These are phyloP conservation scores for Naegleria lovaniensis DNA, from an alignment of 208 protist species.

Conservation along the genomic window DNA sequence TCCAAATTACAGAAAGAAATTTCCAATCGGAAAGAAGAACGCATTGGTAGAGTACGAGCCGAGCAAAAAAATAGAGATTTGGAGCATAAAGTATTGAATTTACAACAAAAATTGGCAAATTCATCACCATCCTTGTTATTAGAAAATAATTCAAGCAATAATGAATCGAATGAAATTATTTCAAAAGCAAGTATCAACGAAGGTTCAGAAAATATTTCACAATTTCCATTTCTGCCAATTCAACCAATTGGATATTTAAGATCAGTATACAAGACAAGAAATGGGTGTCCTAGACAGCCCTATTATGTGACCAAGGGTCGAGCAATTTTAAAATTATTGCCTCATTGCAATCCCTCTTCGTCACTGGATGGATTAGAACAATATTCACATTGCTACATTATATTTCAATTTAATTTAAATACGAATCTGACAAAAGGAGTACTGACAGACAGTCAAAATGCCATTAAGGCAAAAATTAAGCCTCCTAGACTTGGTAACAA, in stretches of 20 bases:
- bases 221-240: neutral
- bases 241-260: constrained; percentile 7
- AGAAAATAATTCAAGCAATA: too few relatives aligned
- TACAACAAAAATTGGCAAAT: neutral
- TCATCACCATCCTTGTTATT: too few relatives aligned
- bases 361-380: constrained; percentile 19
- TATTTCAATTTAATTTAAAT: constrained; percentile 23
- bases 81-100: neutral
- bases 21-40: neutral
- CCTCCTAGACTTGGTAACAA: constrained; percentile 5
- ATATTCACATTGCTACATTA: constrained; percentile 17
- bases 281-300: constrained; percentile 1
- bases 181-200: too few relatives aligned
- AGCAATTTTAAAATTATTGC: constrained; percentile 8
- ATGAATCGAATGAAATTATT: too few relatives aligned
- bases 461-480: constrained; percentile 14
- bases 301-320: neutral
- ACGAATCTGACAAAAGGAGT: constrained; percentile 1
- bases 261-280: constrained; percentile 3
- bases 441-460: neutral
- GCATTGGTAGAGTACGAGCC: neutral
- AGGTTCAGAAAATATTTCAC: neutral
- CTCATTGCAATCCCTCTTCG: neutral
- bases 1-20: neutral
- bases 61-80: neutral